Evolutionary conservation across 1,284 basidiomycete species (phyloP).

Genomic region (Ustilago nuda): DNA sequence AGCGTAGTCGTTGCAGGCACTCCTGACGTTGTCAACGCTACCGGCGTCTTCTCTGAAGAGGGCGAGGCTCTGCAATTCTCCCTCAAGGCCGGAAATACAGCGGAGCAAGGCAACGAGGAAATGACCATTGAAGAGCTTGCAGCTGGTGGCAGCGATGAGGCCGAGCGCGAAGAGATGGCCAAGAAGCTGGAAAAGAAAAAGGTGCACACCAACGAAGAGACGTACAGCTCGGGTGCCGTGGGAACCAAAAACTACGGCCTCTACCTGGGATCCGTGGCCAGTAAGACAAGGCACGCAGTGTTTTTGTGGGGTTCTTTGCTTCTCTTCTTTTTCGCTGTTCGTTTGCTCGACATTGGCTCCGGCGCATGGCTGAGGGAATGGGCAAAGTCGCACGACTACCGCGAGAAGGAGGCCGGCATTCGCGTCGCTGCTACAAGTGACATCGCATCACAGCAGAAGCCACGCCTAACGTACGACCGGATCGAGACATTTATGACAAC

Average conservation of each 20-base stretch:
- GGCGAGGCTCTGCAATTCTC: slow-evolving; percentile 50
- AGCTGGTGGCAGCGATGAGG: slow-evolving; percentile 51
- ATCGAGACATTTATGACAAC: slow-evolving; percentile 43
- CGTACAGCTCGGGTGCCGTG: slow-evolving; percentile 60
- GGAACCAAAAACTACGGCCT: slow-evolving; percentile 60
- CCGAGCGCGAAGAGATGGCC: slow-evolving; percentile 56
- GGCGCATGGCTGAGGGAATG: slow-evolving; percentile 67
- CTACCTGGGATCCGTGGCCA: slow-evolving; percentile 59
- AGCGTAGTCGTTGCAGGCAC: slow-evolving; percentile 78
- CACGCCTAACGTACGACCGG: slow-evolving; percentile 21
- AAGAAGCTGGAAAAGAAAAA: slow-evolving; percentile 58
- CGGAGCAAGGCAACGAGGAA: slow-evolving; percentile 37
- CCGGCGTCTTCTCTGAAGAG: slow-evolving; percentile 51
- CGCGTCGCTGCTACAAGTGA: slow-evolving; percentile 9
- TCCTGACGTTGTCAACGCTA: slow-evolving; percentile 71
- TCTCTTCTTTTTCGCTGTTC: slow-evolving; percentile 55
- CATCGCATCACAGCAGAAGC: slow-evolving; percentile 6
- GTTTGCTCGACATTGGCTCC: slow-evolving; percentile 57
- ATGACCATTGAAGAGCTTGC: slow-evolving; percentile 61
- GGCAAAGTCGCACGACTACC: slow-evolving; percentile 62
- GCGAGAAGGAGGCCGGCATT: slow-evolving; percentile 12
- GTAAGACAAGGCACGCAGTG: slow-evolving; percentile 30
- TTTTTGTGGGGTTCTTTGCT: slow-evolving; percentile 58
- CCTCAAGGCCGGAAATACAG: slow-evolving; percentile 21
- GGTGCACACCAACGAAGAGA: slow-evolving; percentile 64